A percentile compares a stretch with the other conserved stretches of the same genome.
Conservation (phyloP, 495 filamentous ascomycete species). For the Xylaria grammica region DNA sequence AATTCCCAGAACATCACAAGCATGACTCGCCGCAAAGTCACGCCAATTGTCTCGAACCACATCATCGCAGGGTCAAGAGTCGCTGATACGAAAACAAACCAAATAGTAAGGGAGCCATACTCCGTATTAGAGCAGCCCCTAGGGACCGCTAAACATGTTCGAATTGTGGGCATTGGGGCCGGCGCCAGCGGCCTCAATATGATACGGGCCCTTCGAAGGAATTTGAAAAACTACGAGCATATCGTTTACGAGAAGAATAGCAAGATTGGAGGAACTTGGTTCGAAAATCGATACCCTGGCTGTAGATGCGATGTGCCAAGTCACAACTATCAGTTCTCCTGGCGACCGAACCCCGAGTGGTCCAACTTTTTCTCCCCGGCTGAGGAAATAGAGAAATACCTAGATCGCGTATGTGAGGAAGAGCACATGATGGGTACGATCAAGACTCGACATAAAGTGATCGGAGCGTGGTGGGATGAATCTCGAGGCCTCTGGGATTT, state of each 20-base stretch:
- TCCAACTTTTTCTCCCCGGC: conserved; percentile 62
- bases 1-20: conserved; percentile 21
- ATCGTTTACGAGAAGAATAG: conserved; percentile 81
- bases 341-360: conserved; percentile 63
- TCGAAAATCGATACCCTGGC: conserved; percentile 63
- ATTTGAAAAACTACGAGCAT: conserved; percentile 56
- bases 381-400: conserved; percentile 64
- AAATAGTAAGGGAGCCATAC: conserved; percentile 34
- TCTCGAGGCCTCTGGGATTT: conserved; percentile 55
- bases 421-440: conserved; percentile 59
- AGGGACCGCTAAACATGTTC: conserved; percentile 48
- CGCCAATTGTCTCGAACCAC: conserved; percentile 21
- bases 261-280: conserved; percentile 67
- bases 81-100: conserved; percentile 21
- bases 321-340: conserved; percentile 62
- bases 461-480: conserved; percentile 49
- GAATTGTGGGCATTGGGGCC: conserved; percentile 55
- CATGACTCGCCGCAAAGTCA: conserved; percentile 34
- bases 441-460: conserved; percentile 48
- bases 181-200: conserved; percentile 57
- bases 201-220: conserved; percentile 48
- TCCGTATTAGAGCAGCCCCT: conserved; percentile 49
- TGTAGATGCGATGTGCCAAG: conserved; percentile 61
- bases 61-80: conserved; percentile 10
- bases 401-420: conserved; percentile 58